These are phyloP conservation scores for Daldinia grandis DNA, from an alignment of 495 filamentous ascomycete genomes.

Conservation along the genomic window DNA sequence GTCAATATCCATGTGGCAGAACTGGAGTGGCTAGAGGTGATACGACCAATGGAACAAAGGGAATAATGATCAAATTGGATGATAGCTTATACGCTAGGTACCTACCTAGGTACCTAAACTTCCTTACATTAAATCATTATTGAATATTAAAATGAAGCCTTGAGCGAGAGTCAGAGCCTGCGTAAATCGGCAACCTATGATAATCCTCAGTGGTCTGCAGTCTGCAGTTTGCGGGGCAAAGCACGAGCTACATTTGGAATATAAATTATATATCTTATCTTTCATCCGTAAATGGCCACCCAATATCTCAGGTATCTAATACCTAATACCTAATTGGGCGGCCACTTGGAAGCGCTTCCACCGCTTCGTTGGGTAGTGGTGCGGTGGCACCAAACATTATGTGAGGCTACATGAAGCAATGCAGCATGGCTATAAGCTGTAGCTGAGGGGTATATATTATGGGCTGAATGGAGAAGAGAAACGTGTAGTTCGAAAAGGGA, in stretches of 20 bases:
- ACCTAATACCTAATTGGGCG: slow-evolving; percentile 24
- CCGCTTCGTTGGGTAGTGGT: slow-evolving; percentile 13
- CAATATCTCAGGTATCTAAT: neutral
- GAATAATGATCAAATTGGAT: neutral
- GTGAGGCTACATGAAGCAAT: slow-evolving; percentile 37
- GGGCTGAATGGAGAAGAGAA: neutral
- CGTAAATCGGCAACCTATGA: slow-evolving; percentile 13
- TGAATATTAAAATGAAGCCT: slow-evolving; percentile 8
- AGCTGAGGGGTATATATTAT: slow-evolving; percentile 2
- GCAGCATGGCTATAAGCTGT: slow-evolving; percentile 19
- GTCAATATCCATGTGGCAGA: slow-evolving; percentile 25
- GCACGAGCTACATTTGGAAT: neutral
- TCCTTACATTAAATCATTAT: slow-evolving; percentile 6
- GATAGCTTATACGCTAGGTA: slow-evolving; percentile 11
- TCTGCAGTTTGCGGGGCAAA: slow-evolving; percentile 25
- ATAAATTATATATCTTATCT: neutral
- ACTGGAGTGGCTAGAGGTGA: slow-evolving; percentile 25
- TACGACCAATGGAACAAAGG: slow-evolving; percentile 7
- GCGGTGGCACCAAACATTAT: slow-evolving; percentile 36
- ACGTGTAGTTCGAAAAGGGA: no score
- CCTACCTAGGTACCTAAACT: no score
- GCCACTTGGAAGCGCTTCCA: slow-evolving; percentile 6
- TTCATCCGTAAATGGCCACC: neutral
- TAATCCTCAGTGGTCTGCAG: neutral
- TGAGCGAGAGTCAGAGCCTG: neutral